Evolutionary conservation across 257 asterid species (phyloP).

Genomic region (Solanum chiquidenum): DNA sequence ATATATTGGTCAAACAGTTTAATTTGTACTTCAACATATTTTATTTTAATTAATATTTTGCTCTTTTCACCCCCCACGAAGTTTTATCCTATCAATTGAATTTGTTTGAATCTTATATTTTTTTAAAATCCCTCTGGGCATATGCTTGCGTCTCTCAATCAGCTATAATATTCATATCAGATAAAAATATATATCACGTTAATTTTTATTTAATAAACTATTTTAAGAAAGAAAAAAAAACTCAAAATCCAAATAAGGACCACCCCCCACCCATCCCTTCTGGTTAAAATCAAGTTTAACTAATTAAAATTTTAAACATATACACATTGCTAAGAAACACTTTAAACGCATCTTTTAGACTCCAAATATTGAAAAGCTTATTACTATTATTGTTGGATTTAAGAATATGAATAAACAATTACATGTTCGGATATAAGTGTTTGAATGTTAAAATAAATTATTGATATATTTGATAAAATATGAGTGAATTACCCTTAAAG

Average conservation of each 20-base stretch:
- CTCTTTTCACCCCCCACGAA: not conserved
- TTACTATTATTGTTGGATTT: not conserved
- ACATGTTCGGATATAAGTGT: not conserved
- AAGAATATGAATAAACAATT: not conserved
- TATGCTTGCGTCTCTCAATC: not conserved
- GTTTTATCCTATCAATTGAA: not conserved
- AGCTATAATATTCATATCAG: not conserved
- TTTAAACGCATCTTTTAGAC: not conserved
- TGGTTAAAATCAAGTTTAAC: not conserved
- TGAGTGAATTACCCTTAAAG: not conserved
- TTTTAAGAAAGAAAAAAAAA: not conserved
- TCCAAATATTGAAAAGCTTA: no score
- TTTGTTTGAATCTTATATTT: not conserved
- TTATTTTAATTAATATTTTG: not conserved
- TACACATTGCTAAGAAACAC: not conserved
- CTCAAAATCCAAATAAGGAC: not conserved
- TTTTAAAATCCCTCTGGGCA: not conserved
- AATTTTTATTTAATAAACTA: not conserved
- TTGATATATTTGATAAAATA: not conserved
- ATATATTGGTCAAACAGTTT: not conserved
- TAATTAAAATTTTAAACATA: not conserved
- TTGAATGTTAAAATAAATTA: not conserved
- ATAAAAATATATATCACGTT: not conserved
- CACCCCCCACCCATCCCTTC: not conserved
- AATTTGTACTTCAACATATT: not conserved